Evolutionary conservation across 139 green algal genomes (phyloP).

Genomic region (Chlorella vulgaris): DNA sequence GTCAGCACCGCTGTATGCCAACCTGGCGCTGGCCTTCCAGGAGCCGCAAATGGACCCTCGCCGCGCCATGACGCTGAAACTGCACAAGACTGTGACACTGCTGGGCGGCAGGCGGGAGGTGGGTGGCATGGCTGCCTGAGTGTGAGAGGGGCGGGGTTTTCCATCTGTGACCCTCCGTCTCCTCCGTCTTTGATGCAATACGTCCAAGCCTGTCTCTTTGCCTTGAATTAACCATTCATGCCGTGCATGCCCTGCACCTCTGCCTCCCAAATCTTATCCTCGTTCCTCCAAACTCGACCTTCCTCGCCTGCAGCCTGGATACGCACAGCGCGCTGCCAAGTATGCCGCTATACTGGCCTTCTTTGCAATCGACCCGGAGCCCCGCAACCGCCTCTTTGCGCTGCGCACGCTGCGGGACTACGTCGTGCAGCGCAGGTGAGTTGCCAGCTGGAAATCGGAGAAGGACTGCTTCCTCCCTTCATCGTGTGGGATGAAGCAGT

Average conservation of each 20-base stretch:
- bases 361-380: slow-evolving; percentile 55
- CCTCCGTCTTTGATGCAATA: too few species aligned
- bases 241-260: background rate
- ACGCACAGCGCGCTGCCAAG: slow-evolving; percentile 56
- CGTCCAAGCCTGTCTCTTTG: too few species aligned
- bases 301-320: background rate
- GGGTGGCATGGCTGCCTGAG: background rate
- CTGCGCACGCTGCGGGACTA: slow-evolving; percentile 49
- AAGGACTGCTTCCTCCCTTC: too few species aligned
- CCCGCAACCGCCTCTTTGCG: slow-evolving; percentile 37
- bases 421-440: slow-evolving; percentile 26
- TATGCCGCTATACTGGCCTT: slow-evolving; percentile 74
- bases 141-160: background rate
- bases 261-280: background rate
- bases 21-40: slow-evolving; percentile 63
- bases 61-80: slow-evolving; percentile 49
- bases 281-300: background rate
- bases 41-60: slow-evolving; percentile 68
- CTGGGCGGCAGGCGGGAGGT: background rate
- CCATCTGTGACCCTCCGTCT: background rate
- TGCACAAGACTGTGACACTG: slow-evolving; percentile 39
- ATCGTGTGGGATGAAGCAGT: background rate
- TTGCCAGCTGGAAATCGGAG: background rate
- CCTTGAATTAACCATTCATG: too few species aligned
- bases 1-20: slow-evolving; percentile 46